Evolutionary conservation across 352 stramenopile species (phyloP), one percentile per base, ranked within the genome.

Genomic region (Phytophthora cajani): DNA sequence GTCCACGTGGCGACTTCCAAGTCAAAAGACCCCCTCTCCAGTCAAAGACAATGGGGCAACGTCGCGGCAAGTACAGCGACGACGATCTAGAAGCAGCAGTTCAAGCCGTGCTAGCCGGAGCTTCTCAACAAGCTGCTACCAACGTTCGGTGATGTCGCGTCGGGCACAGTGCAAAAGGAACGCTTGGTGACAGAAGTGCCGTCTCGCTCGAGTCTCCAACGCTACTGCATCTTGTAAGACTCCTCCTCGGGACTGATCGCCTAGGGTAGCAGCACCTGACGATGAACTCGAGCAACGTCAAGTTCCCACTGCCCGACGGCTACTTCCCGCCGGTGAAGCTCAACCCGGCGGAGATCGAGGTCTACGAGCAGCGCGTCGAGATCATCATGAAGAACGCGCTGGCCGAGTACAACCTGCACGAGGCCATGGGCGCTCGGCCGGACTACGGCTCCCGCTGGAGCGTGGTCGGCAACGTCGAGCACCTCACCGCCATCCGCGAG

Each of bases 301-400:
- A 78, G 57, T 80, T 81, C 61, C 77, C 77, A 1, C 61, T 84
- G 38, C 77, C 77, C 14, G 74, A 81, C 25, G 75, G 65, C 17
- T 81, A 78, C 53, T 84, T 84, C 25, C 67, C 77, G n/a, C 71
- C 71, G 17, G 61, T 81, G 16, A 42, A 75, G 30, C 71, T 84
- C 57, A 75, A 64, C 6, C 68, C 68, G 23, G 56, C 47, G 5
- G 63, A 79, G 53, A 50, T 82, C 32, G 62, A 77, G 16, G 57
- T 64, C 30, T 85, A 85, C 51, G 66, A 85, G 65, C 67, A 77
- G 30, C 71, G 69, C 42, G 75, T 82, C 17, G 74, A 74, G 55
- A 73, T 74, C 27, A 80, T 84, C 42, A 79, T 81, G 57, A 78
- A 81, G 64, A 77, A 79, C 47, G 78, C 78, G 4, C 40, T 82